Percentiles rank a stretch among this genome's conserved stretches.
Evolutionary conservation across 129 eudicot species (phyloP).

Genomic region (Flaveria linearis): DNA sequence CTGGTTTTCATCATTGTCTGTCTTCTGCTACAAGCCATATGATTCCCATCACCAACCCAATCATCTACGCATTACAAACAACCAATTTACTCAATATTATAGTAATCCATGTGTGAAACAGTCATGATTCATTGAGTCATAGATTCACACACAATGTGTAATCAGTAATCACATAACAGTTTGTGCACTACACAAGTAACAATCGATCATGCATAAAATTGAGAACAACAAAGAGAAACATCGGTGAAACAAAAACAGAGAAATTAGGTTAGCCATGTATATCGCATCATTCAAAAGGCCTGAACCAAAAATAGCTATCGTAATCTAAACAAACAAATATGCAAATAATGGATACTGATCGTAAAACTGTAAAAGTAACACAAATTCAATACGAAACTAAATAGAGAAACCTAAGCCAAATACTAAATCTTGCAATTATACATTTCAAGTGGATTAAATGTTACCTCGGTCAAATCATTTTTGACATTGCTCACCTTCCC

Average conservation of each 20-base stretch:
- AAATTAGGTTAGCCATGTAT: no score
- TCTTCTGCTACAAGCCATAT: constrained; percentile 23
- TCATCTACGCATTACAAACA: constrained; percentile 30
- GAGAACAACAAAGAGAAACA: neutral
- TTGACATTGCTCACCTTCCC: no score
- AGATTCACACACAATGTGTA: neutral
- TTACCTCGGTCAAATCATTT: no score
- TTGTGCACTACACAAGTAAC: neutral
- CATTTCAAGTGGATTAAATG: no score
- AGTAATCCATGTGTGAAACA: neutral
- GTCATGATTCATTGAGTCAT: constrained; percentile 9
- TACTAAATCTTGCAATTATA: no score
- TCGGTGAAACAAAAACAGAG: no score
- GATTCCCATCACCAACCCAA: constrained; percentile 25
- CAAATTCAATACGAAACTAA: no score
- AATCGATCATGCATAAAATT: neutral
- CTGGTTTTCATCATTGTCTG: constrained; percentile 23
- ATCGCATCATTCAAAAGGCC: neutral
- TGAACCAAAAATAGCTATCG: neutral
- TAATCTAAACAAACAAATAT: neutral
- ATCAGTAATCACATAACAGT: neutral
- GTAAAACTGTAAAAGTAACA: no score
- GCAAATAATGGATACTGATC: no score
- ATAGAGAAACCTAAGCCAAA: no score
- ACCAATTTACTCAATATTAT: neutral